Conservation (phyloP, 176 grass and related monocot genomes). For the Oryza rufipogon region DNA sequence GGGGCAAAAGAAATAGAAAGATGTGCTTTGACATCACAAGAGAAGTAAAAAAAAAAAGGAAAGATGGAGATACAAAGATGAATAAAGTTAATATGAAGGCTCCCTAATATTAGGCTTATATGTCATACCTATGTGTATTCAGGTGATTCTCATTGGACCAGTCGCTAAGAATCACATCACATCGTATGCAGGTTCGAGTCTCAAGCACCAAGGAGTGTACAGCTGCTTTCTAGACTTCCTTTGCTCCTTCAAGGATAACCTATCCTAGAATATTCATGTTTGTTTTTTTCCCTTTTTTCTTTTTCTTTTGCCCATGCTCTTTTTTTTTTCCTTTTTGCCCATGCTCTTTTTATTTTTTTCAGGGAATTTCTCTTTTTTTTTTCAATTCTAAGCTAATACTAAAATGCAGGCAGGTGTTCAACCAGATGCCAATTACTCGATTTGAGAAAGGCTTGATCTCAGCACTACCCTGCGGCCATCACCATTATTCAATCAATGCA, state of each 20-base stretch:
- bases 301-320: constrained; percentile 11
- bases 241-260: constrained; percentile 40
- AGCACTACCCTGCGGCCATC: constrained; percentile 63
- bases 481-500: constrained; percentile 54
- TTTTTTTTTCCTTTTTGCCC: not conserved
- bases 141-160: constrained; percentile 33
- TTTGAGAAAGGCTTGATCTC: constrained; percentile 48
- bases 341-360: constrained; percentile 30
- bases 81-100: constrained; percentile 36
- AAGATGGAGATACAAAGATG: constrained; percentile 20
- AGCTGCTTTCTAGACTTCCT: constrained; percentile 41
- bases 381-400: constrained; percentile 29
- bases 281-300: not conserved
- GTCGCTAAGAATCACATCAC: constrained; percentile 34
- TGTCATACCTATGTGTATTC: constrained; percentile 50
- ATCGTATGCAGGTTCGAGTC: constrained; percentile 32
- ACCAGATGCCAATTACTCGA: constrained; percentile 27
- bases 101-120: constrained; percentile 51
- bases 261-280: constrained; percentile 32
- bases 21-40: not conserved
- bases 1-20: not conserved
- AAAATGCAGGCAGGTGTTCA: constrained; percentile 24
- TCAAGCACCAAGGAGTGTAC: constrained; percentile 33
- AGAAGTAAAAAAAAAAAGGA: not conserved
- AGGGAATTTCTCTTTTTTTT: constrained; percentile 13